Conservation (phyloP, 305 asterid species). For the Solanum hybrid region DNA sequence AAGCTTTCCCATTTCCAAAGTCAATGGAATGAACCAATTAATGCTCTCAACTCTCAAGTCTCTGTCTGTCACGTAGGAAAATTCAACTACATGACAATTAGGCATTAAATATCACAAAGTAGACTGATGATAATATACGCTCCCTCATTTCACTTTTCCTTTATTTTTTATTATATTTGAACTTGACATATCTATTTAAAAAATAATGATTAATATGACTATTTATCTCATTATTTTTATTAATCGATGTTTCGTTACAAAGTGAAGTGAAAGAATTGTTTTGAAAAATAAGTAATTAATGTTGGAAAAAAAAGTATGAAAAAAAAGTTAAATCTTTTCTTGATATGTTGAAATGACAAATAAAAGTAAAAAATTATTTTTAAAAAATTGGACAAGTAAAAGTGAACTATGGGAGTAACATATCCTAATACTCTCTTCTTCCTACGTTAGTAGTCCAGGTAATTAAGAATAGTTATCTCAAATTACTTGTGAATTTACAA, state of each 20-base stretch:
- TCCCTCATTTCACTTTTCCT: too few relatives aligned
- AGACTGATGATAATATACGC: too few relatives aligned
- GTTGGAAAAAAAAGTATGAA: not conserved
- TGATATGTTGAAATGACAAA: too few relatives aligned
- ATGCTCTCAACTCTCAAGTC: not conserved
- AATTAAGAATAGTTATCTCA: not conserved
- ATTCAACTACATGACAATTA: not conserved
- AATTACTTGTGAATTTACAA: not conserved
- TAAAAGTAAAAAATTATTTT: too few relatives aligned
- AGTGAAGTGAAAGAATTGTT: not conserved
- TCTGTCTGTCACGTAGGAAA: not conserved
- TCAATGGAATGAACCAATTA: conserved; percentile 25
- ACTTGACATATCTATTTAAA: too few relatives aligned
- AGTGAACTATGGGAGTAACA: not conserved
- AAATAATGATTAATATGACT: too few relatives aligned
- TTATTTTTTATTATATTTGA: too few relatives aligned
- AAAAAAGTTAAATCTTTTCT: too few relatives aligned
- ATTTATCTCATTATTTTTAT: not conserved
- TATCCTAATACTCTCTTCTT: not conserved
- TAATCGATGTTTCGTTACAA: too few relatives aligned
- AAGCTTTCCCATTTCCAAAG: conserved; percentile 15
- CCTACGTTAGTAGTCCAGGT: not conserved
- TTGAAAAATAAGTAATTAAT: too few relatives aligned
- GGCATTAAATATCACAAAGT: not conserved
- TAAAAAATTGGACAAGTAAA: too few relatives aligned